Conservation (phyloP, 2,329 filamentous ascomycete genomes). For the Ophiostoma angusticollis region DNA sequence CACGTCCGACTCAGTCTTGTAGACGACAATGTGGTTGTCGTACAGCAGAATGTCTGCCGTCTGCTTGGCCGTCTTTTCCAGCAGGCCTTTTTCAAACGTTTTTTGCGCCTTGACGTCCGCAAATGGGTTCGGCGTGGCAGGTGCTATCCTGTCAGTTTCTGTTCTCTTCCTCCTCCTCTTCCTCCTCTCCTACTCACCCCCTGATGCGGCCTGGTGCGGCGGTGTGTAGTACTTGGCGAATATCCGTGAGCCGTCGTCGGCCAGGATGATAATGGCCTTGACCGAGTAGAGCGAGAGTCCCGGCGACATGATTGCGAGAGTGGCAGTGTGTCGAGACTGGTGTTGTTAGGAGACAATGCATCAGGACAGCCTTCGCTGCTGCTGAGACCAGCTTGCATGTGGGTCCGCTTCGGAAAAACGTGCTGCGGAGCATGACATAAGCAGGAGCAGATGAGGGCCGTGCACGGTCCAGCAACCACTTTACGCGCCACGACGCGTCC, state of each 20-base stretch:
- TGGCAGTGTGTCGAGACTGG: no score
- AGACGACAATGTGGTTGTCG: slow-evolving; percentile 90
- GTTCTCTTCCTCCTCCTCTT: not conserved
- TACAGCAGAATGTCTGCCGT: slow-evolving; percentile 93
- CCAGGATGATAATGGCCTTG: slow-evolving; percentile 41
- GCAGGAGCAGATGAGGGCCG: no score
- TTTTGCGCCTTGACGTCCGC: slow-evolving; percentile 86
- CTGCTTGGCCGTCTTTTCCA: slow-evolving; percentile 92
- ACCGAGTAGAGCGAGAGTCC: slow-evolving; percentile 17
- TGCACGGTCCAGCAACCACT: slow-evolving; percentile 20
- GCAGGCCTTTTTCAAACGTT: slow-evolving; percentile 86
- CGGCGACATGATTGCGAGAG: slow-evolving; percentile 13
- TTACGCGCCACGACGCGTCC: slow-evolving; percentile 26
- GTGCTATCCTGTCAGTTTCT: not conserved
- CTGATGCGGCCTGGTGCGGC: slow-evolving; percentile 34
- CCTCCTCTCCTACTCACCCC: slow-evolving; percentile 7
- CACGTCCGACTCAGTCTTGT: slow-evolving; percentile 95
- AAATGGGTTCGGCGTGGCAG: slow-evolving; percentile 44
- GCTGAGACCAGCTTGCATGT: no score
- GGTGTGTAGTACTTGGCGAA: slow-evolving; percentile 83
- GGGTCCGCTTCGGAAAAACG: no score
- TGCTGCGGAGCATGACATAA: no score
- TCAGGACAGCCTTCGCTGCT: no score
- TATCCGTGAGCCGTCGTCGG: slow-evolving; percentile 81
- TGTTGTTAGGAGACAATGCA: no score